Percentiles rank a stretch among this genome's conserved stretches.
phyloP scores from a whole-genome alignment of 345 rosid genomes.

The Citrus hindsii region DNA sequence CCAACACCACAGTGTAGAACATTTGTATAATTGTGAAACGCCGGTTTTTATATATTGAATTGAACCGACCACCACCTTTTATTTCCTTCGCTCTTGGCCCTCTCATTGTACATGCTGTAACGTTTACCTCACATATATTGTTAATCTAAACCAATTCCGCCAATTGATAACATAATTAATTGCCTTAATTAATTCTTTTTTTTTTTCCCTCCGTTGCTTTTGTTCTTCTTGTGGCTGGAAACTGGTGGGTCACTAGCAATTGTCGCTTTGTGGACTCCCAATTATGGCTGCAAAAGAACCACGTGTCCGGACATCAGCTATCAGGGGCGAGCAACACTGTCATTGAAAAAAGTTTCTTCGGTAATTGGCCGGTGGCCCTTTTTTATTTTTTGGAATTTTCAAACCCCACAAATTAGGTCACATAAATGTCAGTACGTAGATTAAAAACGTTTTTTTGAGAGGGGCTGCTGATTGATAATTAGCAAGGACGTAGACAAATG shows the following conservation, averaged over 20 bases:
- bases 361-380: slow-evolving; percentile 26
- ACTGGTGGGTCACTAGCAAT: too few species aligned
- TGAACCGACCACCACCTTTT: slow-evolving; percentile 11
- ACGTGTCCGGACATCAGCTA: slow-evolving; percentile 9
- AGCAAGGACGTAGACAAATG: too few species aligned
- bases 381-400: neutral
- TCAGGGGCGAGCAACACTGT: neutral
- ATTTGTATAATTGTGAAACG: neutral
- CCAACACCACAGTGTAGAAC: slow-evolving; percentile 9
- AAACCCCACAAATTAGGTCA: neutral
- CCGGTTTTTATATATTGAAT: neutral
- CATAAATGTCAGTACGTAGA: too few species aligned
- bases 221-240: neutral
- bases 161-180: neutral
- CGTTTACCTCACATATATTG: neutral
- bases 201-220: neutral
- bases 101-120: slow-evolving; percentile 11
- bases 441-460: too few species aligned
- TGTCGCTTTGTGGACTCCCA: neutral
- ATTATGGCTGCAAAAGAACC: slow-evolving; percentile 23
- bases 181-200: neutral
- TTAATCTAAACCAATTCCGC: neutral
- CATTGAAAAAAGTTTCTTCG: neutral
- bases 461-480: too few species aligned
- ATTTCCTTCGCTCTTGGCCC: neutral